Evolutionary conservation across 75 land plant species (phyloP).

Genomic region (Sequoiadendron giganteum): DNA sequence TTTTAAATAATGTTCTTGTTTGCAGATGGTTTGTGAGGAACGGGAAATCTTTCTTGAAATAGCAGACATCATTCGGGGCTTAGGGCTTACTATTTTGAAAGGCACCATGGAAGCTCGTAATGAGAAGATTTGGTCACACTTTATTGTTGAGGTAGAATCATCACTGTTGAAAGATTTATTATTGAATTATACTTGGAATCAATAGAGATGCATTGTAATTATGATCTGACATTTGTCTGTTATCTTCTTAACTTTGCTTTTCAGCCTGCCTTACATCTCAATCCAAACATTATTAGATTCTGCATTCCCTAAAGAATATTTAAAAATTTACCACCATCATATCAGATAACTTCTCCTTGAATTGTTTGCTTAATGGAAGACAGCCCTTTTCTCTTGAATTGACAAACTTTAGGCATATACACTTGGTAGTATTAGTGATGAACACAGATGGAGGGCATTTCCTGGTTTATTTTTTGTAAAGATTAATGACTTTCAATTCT

Average conservation of each 20-base stretch:
- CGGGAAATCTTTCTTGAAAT: constrained; percentile 57
- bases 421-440: neutral
- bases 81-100: constrained; percentile 56
- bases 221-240: neutral
- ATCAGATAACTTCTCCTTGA: neutral
- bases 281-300: neutral
- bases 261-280: neutral
- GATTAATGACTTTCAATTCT: neutral
- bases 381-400: neutral
- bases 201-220: neutral
- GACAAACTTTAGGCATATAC: neutral
- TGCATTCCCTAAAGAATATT: neutral
- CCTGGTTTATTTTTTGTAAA: neutral
- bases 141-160: constrained; percentile 61
- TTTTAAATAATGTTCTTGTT: neutral
- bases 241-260: neutral
- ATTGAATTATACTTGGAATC: neutral
- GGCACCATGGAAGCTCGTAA: constrained; percentile 50
- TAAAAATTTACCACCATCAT: neutral
- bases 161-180: neutral
- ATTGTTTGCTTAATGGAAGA: neutral
- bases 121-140: constrained; percentile 62
- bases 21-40: constrained; percentile 70
- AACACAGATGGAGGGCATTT: neutral
- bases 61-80: constrained; percentile 39